These are phyloP conservation scores for Phytophthora hibernalis DNA, from an alignment of 352 stramenopile genomes.

Conservation along the genomic window DNA sequence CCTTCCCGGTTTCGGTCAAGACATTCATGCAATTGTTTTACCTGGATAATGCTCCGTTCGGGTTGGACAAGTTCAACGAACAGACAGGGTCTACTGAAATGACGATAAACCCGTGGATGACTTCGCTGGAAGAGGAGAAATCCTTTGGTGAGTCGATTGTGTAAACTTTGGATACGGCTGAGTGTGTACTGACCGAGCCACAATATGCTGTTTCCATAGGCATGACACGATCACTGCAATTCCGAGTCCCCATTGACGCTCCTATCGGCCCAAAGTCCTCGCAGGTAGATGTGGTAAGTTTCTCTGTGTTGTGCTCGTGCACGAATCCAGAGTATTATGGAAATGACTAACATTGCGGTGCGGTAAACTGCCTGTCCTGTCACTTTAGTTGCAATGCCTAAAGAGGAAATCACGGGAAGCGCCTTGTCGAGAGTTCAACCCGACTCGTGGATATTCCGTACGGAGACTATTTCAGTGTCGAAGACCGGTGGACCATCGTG, in stretches of 20 bases:
- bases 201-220: conserved; percentile 30
- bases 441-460: conserved; percentile 87
- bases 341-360: conserved; percentile 12
- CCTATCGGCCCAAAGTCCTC: conserved; percentile 86
- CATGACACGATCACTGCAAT: conserved; percentile 73
- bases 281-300: conserved; percentile 74
- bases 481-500: conserved; percentile 84
- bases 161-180: background rate
- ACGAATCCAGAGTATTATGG: background rate
- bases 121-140: conserved; percentile 48
- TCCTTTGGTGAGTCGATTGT: conserved; percentile 39
- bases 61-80: conserved; percentile 68
- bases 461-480: conserved; percentile 88
- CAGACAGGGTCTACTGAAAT: conserved; percentile 79
- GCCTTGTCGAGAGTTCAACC: conserved; percentile 80
- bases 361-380: background rate
- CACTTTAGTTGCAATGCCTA: conserved; percentile 64
- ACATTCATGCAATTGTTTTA: conserved; percentile 78
- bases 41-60: conserved; percentile 71
- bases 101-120: conserved; percentile 71
- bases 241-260: conserved; percentile 78
- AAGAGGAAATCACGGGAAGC: conserved; percentile 47
- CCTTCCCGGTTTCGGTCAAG: conserved; percentile 69
- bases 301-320: background rate
- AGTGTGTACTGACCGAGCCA: background rate